Evolutionary conservation across 495 filamentous ascomycete species (phyloP), one percentile per base, ranked within the genome.

Genomic region (Darksidea phi): DNA sequence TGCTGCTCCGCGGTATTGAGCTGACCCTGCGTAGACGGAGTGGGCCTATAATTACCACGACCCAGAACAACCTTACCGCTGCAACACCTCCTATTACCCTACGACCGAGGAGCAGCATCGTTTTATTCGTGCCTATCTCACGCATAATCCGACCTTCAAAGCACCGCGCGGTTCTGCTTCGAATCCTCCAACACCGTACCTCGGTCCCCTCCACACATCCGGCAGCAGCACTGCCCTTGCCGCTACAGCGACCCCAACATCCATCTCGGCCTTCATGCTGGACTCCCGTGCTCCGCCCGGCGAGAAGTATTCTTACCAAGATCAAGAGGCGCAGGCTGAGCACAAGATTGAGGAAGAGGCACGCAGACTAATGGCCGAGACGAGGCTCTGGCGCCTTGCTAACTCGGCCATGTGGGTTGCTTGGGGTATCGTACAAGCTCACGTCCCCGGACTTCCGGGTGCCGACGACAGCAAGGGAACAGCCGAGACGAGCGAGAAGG

Each of bases 41-140:
- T 99, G 94, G 94, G 95, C 91, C 71, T 95, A 97, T 77, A 89
- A 99, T 72, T 99, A 99, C 71, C 91, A 96, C 68, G 84, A 92
- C 68, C 70, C 82, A 1, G 72, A 75, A 18, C 72, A 65, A 7
- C 78, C 91, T 1, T 85, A 86, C 76, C 80, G 79, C 11, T 88
- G 89, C 74, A 79, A 88, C 63, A 81, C 82, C n/a, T 70, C 68
- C 28, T 67, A 72, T 37, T 97, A 94, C 71, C 95, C 95, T 0
- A 92, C 81, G 0, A 76, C 79, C 0, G 88, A 89, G 56, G 85
- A 97, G 67, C 94, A 97, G 67, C 79, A 78, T 46, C 87, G 86
- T 47, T 97, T 97, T 74, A 78, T 99, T 66, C 81, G 80, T 36
- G 85, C 90, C 4, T 99, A 99, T 67, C 83, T 97, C 48, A 85